These are phyloP conservation scores for Penicillium robsamsonii DNA, from an alignment of 495 filamentous ascomycete genomes.

Conservation along the genomic window DNA sequence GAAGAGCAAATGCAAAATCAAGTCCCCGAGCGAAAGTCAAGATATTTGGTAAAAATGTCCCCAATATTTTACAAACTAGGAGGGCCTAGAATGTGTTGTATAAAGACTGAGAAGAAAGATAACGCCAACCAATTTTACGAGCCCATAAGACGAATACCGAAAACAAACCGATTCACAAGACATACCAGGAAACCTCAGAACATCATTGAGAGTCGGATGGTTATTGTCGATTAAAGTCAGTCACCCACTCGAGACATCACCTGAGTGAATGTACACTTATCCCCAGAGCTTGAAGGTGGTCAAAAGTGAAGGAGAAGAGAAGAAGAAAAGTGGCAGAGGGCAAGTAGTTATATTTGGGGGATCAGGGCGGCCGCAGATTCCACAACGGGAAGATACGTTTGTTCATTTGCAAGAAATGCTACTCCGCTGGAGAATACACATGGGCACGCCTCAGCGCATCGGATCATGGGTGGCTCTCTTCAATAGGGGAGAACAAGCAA, in stretches of 20 bases:
- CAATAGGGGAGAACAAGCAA: background rate
- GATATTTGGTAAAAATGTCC: background rate
- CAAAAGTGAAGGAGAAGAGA: background rate
- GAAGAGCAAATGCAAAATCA: background rate
- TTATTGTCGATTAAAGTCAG: background rate
- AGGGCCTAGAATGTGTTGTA: background rate
- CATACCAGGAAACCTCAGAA: background rate
- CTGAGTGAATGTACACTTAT: background rate
- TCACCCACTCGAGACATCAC: background rate
- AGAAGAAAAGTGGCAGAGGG: background rate
- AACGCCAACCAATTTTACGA: background rate
- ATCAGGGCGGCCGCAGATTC: background rate
- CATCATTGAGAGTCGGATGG: background rate
- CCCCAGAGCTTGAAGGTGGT: background rate
- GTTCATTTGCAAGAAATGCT: background rate
- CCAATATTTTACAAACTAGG: background rate
- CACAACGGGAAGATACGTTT: background rate
- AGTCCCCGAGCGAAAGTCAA: background rate
- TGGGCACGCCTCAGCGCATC: background rate
- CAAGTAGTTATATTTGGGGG: background rate
- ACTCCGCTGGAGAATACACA: background rate
- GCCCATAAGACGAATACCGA: background rate
- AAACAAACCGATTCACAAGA: background rate
- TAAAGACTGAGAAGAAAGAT: background rate
- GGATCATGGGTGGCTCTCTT: background rate